Evolutionary conservation across 1,284 basidiomycete genomes (phyloP).

Genomic region (Crepidotus sp.): DNA sequence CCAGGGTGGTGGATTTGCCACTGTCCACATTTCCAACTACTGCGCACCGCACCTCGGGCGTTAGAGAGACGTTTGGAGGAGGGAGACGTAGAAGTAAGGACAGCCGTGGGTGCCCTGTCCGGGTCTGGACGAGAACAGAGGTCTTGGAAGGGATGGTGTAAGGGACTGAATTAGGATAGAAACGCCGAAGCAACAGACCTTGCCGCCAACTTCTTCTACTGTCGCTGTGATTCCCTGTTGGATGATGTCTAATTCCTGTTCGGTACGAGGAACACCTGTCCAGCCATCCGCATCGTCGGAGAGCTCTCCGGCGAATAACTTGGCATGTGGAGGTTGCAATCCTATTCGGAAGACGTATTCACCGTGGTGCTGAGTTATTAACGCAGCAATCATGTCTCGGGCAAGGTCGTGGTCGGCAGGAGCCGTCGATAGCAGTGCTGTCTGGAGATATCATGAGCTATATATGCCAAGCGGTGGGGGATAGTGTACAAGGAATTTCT

Average conservation of each 20-base stretch:
- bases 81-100: slow-evolving; percentile 61
- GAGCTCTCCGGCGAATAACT: slow-evolving; percentile 45
- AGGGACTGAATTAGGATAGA: neutral
- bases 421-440: slow-evolving; percentile 37
- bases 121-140: slow-evolving; percentile 45
- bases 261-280: slow-evolving; percentile 43
- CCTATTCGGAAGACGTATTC: slow-evolving; percentile 70
- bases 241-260: slow-evolving; percentile 44
- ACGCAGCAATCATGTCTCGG: slow-evolving; percentile 52
- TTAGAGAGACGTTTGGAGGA: slow-evolving; percentile 59
- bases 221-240: slow-evolving; percentile 33
- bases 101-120: slow-evolving; percentile 35
- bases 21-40: slow-evolving; percentile 94
- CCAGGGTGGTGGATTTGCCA: slow-evolving; percentile 91
- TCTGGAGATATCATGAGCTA: slow-evolving; percentile 27
- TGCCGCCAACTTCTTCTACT: slow-evolving; percentile 68
- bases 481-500: slow-evolving; percentile 46
- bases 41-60: slow-evolving; percentile 87
- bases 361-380: slow-evolving; percentile 56
- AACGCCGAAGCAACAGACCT: slow-evolving; percentile 34
- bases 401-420: slow-evolving; percentile 41
- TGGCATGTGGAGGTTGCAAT: slow-evolving; percentile 43
- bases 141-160: slow-evolving; percentile 29
- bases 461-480: neutral
- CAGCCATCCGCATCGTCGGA: slow-evolving; percentile 39